Percentiles rank a stretch among this genome's conserved stretches.
phyloP scores from a whole-genome alignment of 768 basidiomycete species.

The Kwoniella sp. region DNA sequence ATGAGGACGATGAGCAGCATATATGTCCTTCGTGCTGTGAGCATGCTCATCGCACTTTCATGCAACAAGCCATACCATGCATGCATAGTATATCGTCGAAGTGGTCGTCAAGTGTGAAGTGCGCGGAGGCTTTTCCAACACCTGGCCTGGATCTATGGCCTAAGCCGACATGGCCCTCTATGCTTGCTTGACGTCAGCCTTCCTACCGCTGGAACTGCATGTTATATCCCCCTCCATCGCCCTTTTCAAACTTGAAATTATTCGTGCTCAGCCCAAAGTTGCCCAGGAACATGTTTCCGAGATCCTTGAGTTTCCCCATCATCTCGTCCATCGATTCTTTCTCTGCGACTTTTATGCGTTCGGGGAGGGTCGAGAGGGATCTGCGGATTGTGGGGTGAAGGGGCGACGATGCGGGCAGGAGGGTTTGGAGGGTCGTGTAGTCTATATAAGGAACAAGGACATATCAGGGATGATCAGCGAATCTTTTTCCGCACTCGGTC shows the following conservation, averaged over 20 bases:
- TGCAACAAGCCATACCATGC: background rate
- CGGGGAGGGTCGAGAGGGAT: conserved; percentile 65
- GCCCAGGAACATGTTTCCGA: conserved; percentile 90
- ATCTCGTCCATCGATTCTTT: conserved; percentile 88
- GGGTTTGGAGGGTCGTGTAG: conserved; percentile 69
- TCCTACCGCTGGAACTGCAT: conserved; percentile 70
- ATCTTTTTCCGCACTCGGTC: too few species aligned
- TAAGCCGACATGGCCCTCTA: too few species aligned
- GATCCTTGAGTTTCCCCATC: conserved; percentile 84
- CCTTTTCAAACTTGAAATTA: conserved; percentile 94
- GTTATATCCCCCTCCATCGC: conserved; percentile 92
- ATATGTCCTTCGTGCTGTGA: background rate
- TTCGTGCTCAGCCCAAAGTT: conserved; percentile 93
- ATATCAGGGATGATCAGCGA: too few species aligned
- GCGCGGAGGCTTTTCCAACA: too few species aligned
- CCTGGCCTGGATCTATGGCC: too few species aligned
- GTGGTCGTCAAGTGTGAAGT: too few species aligned
- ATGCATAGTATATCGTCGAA: too few species aligned
- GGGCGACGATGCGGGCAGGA: conserved; percentile 65
- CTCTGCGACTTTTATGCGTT: conserved; percentile 73
- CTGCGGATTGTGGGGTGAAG: conserved; percentile 61
- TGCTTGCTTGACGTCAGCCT: too few species aligned
- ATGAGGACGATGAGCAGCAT: conserved; percentile 55
- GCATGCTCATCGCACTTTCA: background rate
- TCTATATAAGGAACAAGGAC: conserved; percentile 61